Percentiles rank a stretch among this genome's conserved stretches.
Evolutionary conservation across 1,284 basidiomycete species (phyloP).

Genomic region (Ganoderma lucidum): DNA sequence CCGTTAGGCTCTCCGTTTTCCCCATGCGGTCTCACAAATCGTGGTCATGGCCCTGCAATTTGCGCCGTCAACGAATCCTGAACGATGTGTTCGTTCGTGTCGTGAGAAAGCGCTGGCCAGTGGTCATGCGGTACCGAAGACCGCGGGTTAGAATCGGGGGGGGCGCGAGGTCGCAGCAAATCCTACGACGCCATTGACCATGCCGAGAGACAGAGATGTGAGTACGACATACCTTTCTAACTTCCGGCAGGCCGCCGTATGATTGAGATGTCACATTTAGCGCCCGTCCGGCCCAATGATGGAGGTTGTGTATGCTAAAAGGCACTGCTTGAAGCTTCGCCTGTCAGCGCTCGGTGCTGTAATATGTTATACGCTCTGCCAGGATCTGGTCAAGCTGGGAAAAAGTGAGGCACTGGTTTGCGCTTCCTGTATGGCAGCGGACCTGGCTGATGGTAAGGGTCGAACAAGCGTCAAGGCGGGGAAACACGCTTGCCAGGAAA

Average conservation of each 20-base stretch:
- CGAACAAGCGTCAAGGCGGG: neutral
- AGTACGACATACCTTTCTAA: neutral
- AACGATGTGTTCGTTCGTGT: slow-evolving; percentile 12
- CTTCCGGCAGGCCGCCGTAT: slow-evolving; percentile 5
- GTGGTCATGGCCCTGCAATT: neutral
- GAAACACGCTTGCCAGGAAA: neutral
- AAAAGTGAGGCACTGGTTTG: neutral
- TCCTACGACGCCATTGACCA: slow-evolving; percentile 1
- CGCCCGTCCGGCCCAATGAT: slow-evolving; percentile 18
- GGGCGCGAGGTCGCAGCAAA: neutral
- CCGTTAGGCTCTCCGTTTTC: neutral
- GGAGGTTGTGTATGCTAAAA: slow-evolving; percentile 17
- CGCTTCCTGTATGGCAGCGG: neutral
- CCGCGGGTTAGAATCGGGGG: slow-evolving; percentile 1
- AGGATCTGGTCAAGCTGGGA: neutral
- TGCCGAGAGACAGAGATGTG: slow-evolving; percentile 11
- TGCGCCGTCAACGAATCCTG: slow-evolving; percentile 19
- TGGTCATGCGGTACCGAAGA: slow-evolving; percentile 15
- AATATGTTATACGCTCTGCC: neutral
- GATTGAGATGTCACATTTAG: slow-evolving; percentile 3
- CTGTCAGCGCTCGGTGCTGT: neutral
- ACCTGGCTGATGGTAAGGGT: neutral
- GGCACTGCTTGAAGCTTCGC: neutral
- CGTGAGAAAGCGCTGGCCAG: slow-evolving; percentile 13
- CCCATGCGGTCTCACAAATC: neutral